Evolutionary conservation across 2,329 filamentous ascomycete species (phyloP), one percentile per base, ranked within the genome.

Genomic region (Colletotrichum sansevieriae): DNA sequence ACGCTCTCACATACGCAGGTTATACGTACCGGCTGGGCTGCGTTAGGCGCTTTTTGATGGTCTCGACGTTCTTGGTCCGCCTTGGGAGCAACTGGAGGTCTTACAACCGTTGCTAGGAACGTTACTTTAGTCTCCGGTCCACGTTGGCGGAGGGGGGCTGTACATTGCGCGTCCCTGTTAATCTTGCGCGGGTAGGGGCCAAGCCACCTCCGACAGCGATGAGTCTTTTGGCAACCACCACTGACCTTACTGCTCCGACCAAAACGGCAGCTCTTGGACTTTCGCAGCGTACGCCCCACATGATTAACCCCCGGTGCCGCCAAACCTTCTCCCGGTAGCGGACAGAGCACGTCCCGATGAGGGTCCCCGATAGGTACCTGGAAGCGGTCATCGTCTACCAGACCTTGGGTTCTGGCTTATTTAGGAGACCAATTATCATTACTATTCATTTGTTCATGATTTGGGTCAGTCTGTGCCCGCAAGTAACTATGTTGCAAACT

Each of bases 81-180:
- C 44, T 56, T 56, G 60, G 60, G n/a, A 18, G 52, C 43, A 51
- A 4, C 22, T 22, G 25, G 4, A 25, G 25, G 25, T 25, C 25
- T 49, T 44, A 52, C 54, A 52, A 44, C 35, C 18, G 44, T 41
- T 15, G n/a, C 63, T 25, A 25, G 22, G 22, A 4, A 25, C 22
- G 22, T n/a, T n/a, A n/a, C n/a, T n/a, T 25, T 60, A 22, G 35
- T 5, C 47, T 33, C 54, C 20, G 29, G 54, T 43, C 58, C 41
- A 43, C 22, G 43, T 20, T 41, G 44, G 52, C 66, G 39, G 37
- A 22, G n/a, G 54, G 41, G 43, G 33, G 55, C 49, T 60, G 55
- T 61, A 55, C 55, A 68, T 70, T 63, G 68, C 65, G 68, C 68
- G 68, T 70, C 65, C 58, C 29, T 55, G 61, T 47, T 41, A 59